Evolutionary conservation across 73 alveolate genomes (phyloP).

Genomic region (Paramecium primaurelia): DNA sequence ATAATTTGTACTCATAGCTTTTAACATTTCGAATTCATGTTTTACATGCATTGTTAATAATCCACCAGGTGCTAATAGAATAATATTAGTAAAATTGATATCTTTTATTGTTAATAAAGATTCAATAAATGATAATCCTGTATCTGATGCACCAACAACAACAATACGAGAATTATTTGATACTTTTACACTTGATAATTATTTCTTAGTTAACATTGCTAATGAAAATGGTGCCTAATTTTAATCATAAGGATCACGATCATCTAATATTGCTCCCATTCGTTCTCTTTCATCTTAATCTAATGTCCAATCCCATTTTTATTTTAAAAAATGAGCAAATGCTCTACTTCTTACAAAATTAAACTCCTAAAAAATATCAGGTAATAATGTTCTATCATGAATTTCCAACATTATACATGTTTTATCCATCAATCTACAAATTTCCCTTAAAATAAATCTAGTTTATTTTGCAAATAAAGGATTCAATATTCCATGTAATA

Average conservation of each 20-base stretch:
- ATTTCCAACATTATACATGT: conserved; percentile 95
- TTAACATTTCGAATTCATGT: conserved; percentile 83
- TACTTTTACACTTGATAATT: conserved; percentile 86
- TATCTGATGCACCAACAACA: conserved; percentile 97
- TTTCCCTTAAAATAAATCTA: conserved; percentile 89
- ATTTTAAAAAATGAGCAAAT: conserved; percentile 96
- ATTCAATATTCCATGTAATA: conserved; percentile 85
- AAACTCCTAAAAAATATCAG: conserved; percentile 93
- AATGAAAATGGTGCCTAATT: conserved; percentile 90
- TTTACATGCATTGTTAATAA: conserved; percentile 91
- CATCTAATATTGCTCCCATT: conserved; percentile 75
- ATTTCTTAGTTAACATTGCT: conserved; percentile 88
- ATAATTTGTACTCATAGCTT: conserved; percentile 90
- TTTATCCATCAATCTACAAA: conserved; percentile 88
- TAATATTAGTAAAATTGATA: conserved; percentile 89
- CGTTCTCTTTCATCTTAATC: conserved; percentile 77
- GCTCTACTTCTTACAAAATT: conserved; percentile 90
- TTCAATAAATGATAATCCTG: conserved; percentile 97
- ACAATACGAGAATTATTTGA: conserved; percentile 96
- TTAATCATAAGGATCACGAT: conserved; percentile 92
- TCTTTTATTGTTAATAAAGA: conserved; percentile 91
- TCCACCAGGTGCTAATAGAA: conserved; percentile 98
- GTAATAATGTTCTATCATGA: conserved; percentile 85
- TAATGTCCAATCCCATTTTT: conserved; percentile 88
- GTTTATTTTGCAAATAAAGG: conserved; percentile 77